Evolutionary conservation across 2,329 filamentous ascomycete species (phyloP), one percentile per base, ranked within the genome.

Genomic region (Aspergillus amoenus): DNA sequence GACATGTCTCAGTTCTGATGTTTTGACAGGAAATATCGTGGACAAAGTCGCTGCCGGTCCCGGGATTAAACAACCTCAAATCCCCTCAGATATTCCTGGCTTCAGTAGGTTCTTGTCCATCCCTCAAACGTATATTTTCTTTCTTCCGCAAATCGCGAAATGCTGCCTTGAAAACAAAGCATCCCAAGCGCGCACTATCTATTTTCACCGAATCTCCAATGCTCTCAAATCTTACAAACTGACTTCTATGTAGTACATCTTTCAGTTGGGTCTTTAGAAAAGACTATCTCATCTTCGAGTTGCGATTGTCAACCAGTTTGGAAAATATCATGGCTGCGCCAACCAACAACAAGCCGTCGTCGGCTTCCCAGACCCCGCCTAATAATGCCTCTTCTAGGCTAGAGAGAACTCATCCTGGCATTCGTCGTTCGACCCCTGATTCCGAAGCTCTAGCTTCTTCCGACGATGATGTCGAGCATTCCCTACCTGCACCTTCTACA

Each of bases 391-490:
- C 85, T 40, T 78, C 88, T 40, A 77, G 90, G 47, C 81, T 91
- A 34, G 90, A 93, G 50, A 94, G 92, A 72, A 81, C 88, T 49
- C 89, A 90, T 67, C 72, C 79, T 34, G 79, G 79, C 55, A 83
- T 87, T 55, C 86, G 93, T 66, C 89, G 90, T 53, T 92, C 91
- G 7, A 97, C 93, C 1, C 93, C 93, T 21, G 94, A 97, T 71
- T 97, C 93, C 3, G 93, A 97, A 72, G 93, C 91, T 51, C 79
- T 97, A 58, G 92, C 89, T 52, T 97, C 93, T 64, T 97, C 93
- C 12, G 94, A 97, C 73, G 94, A 97, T 73, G 94, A 99, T 74
- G 83, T 80, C 56, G 89, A 96, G 59, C 82, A 86, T 70, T 81
- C 84, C 64, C 81, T 81, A 44, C 79, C 84, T 82, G 56, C 73